Evolutionary conservation across 176 grass and related monocot species (phyloP), one percentile per base, ranked within the genome.

Genomic region (Panicum miliaceum): DNA sequence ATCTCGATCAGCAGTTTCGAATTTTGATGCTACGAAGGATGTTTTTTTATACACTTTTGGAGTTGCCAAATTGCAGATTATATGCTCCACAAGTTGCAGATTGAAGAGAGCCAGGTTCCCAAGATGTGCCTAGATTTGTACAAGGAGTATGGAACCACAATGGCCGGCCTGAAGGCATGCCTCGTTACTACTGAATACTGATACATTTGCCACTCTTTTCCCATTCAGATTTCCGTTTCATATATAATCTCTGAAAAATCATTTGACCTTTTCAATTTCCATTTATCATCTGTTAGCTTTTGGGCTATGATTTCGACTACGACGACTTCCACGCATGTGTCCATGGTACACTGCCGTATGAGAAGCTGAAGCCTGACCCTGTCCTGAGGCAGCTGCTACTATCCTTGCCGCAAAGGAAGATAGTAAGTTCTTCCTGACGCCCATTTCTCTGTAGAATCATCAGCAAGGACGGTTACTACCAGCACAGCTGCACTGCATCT

Each of bases 111-210:
- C 51, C 73, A 76, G 38, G 93, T 96, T 10, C 91, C 93, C 3
- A 89, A 89, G 74, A 94, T 92, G 96, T 99, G 93, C 86, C 46
- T 99, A 3, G 93, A 96, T 73, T 64, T 99, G 80, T 96, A 99
- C 93, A 99, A 14, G 75, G 93, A 99, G 74, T 86, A 96, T 64
- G 96, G 91, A 64, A 99, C 93, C 50, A 99, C 93, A 35, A 96
- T 99, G 91, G 96, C 91, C 46, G 93, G 93, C n/a, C 91, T 99
- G 7, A 99, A 96, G 89, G 96, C 89, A 76, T 60, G 16, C 29
- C 7, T 13, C 42, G n/a, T 4, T 3, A 35, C 50, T 7, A 27
- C 6, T 18, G 34, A 76, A 19, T 63, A 29, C 59, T 63, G 59
- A 63, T 63, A 32, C 26, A 15, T 25, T 59, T 22, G 18, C 2